These are phyloP conservation scores for Symbiodinium pilosum DNA, from an alignment of 73 alveolate genomes.

Conservation along the genomic window DNA sequence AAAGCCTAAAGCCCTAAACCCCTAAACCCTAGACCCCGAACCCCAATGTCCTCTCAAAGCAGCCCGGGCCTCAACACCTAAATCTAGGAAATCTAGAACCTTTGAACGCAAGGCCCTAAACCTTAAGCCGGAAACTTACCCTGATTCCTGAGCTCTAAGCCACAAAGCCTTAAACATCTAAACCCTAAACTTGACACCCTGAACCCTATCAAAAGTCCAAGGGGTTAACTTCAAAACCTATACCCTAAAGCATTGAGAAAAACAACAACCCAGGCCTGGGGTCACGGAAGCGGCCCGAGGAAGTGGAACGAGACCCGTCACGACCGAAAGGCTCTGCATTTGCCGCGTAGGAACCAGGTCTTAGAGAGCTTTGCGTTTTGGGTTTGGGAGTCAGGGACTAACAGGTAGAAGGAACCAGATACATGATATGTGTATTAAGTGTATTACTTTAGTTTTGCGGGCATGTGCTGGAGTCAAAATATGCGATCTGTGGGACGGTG, in stretches of 20 bases:
- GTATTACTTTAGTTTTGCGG: too few species aligned
- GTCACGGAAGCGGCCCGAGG: not conserved
- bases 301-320: conserved; percentile 3
- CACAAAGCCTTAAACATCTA: too few species aligned
- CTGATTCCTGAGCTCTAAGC: too few species aligned
- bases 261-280: not conserved
- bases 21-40: not conserved
- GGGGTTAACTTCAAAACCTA: not conserved
- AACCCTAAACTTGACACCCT: not conserved
- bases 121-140: too few species aligned
- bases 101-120: not conserved
- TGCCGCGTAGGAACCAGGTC: not conserved
- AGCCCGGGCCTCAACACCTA: not conserved
- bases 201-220: too few species aligned
- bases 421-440: too few species aligned
- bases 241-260: not conserved
- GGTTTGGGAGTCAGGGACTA: not conserved
- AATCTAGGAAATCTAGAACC: not conserved
- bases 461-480: too few species aligned
- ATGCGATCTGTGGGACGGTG: too few species aligned
- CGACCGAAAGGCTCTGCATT: not conserved
- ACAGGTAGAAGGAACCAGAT: too few species aligned
- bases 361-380: not conserved
- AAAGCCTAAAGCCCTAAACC: too few species aligned
- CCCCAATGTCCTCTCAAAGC: not conserved